Percentiles rank a stretch among this genome's conserved stretches.
Evolutionary conservation across 352 stramenopile genomes (phyloP).

Genomic region (Phytophthora multivora): DNA sequence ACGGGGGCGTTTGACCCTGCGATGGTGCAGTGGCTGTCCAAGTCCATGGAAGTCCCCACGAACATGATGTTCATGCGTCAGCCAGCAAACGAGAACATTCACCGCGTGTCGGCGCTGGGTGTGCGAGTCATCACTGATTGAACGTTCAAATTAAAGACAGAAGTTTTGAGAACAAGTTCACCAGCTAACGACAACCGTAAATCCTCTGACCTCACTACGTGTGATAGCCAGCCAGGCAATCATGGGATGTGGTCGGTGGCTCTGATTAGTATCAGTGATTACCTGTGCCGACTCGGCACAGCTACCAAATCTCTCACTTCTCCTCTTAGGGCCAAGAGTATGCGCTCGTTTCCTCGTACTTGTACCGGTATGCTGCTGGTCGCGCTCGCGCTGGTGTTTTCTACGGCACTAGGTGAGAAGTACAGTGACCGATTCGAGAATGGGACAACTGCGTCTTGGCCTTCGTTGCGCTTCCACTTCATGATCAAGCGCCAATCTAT

Average conservation of each 20-base stretch:
- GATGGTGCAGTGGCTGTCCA: constrained; percentile 84
- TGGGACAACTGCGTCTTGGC: constrained; percentile 3
- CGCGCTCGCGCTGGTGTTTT: too few species aligned
- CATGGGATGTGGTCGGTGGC: constrained; percentile 17
- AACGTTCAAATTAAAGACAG: neutral
- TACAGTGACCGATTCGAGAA: neutral
- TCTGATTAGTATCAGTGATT: neutral
- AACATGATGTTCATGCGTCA: constrained; percentile 94
- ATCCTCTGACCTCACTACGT: neutral
- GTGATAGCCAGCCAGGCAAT: constrained; percentile 18
- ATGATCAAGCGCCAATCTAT: constrained; percentile 38
- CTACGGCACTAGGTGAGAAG: too few species aligned
- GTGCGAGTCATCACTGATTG: constrained; percentile 82
- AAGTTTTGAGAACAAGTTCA: too few species aligned
- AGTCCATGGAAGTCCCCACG: constrained; percentile 67
- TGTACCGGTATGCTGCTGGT: too few species aligned
- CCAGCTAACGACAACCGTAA: constrained; percentile 1
- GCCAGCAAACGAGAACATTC: constrained; percentile 72
- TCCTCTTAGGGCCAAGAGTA: constrained; percentile 1
- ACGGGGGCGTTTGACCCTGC: constrained; percentile 69
- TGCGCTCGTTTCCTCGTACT: too few species aligned
- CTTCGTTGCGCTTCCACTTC: constrained; percentile 37
- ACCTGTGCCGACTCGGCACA: neutral
- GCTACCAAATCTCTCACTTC: constrained; percentile 15
- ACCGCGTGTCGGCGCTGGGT: constrained; percentile 75